Conservation (phyloP, 108 stramenopile genomes). For the Cyclotella atomus region DNA sequence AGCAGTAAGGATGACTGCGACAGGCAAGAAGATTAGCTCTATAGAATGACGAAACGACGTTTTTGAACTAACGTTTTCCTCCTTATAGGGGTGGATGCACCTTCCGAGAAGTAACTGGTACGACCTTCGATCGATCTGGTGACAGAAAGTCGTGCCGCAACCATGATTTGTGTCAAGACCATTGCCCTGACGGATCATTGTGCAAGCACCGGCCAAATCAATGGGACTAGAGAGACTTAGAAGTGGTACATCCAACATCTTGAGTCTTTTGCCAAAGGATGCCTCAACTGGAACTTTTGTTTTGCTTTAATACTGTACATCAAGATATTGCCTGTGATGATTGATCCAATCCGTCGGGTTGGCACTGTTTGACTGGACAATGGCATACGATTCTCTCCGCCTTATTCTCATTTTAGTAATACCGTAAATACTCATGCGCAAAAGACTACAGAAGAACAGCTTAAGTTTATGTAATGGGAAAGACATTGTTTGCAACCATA, state of each 20-base stretch:
- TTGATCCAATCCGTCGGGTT: too few relatives aligned
- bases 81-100: conserved; percentile 6
- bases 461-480: too few relatives aligned
- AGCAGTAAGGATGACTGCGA: background rate
- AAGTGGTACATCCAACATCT: background rate
- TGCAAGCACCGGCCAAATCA: conserved; percentile 8
- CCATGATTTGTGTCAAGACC: background rate
- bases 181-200: background rate
- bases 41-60: background rate
- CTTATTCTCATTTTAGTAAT: too few relatives aligned
- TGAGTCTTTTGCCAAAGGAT: background rate
- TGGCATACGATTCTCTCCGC: too few relatives aligned
- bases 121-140: background rate
- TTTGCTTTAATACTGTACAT: too few relatives aligned
- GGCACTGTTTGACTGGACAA: too few relatives aligned
- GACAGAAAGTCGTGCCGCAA: conserved; percentile 1
- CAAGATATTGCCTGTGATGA: too few relatives aligned
- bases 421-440: too few relatives aligned
- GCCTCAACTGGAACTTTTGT: too few relatives aligned
- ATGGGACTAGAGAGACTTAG: conserved; percentile 11
- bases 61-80: background rate
- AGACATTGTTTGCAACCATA: too few relatives aligned
- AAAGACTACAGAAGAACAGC: too few relatives aligned
- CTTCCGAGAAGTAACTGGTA: background rate
- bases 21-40: background rate